Base-by-base conservation (phyloP, 2,329 filamentous ascomycete genomes). In the Ophidiomyces ophidiicola region DNA sequence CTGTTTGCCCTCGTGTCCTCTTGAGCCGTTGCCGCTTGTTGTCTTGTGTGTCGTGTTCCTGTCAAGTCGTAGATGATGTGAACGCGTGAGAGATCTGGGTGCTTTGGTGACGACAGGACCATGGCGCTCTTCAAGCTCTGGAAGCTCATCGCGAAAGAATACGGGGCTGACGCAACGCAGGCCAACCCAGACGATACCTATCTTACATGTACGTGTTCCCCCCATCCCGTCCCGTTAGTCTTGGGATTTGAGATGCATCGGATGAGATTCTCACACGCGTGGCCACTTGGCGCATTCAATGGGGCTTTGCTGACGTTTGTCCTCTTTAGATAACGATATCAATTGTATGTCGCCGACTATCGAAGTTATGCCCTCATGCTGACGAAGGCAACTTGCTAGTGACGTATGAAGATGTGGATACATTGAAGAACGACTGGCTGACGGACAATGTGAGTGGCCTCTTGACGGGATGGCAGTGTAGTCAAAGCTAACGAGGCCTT, bases 351-450 rank as follows among this genome's bases (percentile, higher is more conserved):
- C 50, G 45, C 15, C n/a, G 6, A 3, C 18, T 25, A n/a, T n/a
- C n/a, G n/a, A n/a, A n/a, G n/a, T n/a, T n/a, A n/a, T n/a, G n/a
- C n/a, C n/a, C n/a, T n/a, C n/a, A n/a, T n/a, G n/a, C n/a, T n/a
- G n/a, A n/a, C n/a, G n/a, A n/a, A n/a, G n/a, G n/a, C n/a, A n/a
- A n/a, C n/a, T n/a, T 50, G 32, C 28, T 55, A 87, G 84, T 96
- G 50, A 94, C 83, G 36, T 76, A 79, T 57, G 84, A 90, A 57
- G 90, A 98, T 61, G 75, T 96, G 50, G 82, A 87, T 58, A 80
- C 81, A 11, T 74, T 98, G 43, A 85, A 82, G 62, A 71, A 82
- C 61, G 90, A 94, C 68, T 98, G 90, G 90, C 70, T 98, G 37
- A 94, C 88, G 30, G 90, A 98, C 60, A 94, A 94, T 66, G 83